Evolutionary conservation across 352 stramenopile genomes (phyloP).

Genomic region (Globisporangium nunn): DNA sequence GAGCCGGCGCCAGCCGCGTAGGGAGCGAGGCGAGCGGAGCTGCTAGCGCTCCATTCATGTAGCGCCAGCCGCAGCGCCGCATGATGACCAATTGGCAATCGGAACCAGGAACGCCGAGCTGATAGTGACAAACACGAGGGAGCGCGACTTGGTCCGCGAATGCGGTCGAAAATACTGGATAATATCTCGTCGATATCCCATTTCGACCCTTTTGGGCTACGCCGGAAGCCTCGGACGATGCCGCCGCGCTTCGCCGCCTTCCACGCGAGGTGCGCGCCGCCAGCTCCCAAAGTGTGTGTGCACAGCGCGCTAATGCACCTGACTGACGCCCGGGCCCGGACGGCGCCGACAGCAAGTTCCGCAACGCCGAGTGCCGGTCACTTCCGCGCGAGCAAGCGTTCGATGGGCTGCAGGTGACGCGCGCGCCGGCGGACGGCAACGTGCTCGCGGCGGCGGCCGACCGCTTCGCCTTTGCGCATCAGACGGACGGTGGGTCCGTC

Average conservation of each 20-base stretch:
- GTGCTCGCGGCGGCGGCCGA: slow-evolving; percentile 29
- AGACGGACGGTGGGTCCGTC: slow-evolving; percentile 34
- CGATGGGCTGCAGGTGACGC: slow-evolving; percentile 59
- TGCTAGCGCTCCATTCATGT: no score
- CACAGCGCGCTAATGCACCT: no score
- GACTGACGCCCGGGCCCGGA: neutral
- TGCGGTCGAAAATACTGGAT: neutral
- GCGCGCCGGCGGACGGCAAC: slow-evolving; percentile 36
- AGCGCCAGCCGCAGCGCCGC: slow-evolving; percentile 2
- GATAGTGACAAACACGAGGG: no score
- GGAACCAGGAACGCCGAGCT: no score
- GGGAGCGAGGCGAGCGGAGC: no score
- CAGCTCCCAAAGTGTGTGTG: no score
- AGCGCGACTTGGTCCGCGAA: neutral
- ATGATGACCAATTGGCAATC: slow-evolving; percentile 1
- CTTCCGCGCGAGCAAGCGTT: slow-evolving; percentile 46
- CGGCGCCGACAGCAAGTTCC: slow-evolving; percentile 51
- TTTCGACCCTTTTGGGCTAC: no score
- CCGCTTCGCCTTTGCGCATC: slow-evolving; percentile 57
- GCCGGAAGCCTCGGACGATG: slow-evolving; percentile 14
- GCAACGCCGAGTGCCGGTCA: slow-evolving; percentile 62
- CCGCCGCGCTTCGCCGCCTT: slow-evolving; percentile 35
- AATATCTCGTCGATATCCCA: neutral
- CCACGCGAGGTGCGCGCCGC: slow-evolving; percentile 26
- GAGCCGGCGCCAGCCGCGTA: no score